Evolutionary conservation across 257 asterid genomes (phyloP).

Genomic region (Linderniella brevidens): DNA sequence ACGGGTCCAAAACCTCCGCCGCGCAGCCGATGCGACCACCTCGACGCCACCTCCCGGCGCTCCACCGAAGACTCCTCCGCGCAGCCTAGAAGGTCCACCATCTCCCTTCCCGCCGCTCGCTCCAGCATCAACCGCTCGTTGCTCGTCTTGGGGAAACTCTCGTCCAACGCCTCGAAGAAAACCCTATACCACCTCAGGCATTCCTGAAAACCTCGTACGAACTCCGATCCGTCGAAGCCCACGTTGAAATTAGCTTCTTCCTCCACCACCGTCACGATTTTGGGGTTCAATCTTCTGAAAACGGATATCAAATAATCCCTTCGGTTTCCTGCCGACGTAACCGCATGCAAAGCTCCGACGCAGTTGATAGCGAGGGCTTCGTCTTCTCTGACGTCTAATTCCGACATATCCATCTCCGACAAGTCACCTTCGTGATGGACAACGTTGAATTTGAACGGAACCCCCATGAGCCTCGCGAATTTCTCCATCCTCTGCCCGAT

Average conservation of each 20-base stretch:
- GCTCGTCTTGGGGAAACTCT: constrained; percentile 48
- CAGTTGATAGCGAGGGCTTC: constrained; percentile 75
- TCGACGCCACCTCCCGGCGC: constrained; percentile 65
- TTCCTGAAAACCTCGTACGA: constrained; percentile 53
- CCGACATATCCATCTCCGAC: constrained; percentile 40
- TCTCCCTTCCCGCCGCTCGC: constrained; percentile 70
- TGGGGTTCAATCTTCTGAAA: constrained; percentile 46
- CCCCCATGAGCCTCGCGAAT: constrained; percentile 93
- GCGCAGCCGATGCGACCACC: constrained; percentile 68
- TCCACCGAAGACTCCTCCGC: constrained; percentile 51
- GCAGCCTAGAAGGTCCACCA: constrained; percentile 75
- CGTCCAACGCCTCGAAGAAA: constrained; percentile 79
- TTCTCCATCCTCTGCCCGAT: constrained; percentile 79
- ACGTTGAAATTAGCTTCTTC: constrained; percentile 86
- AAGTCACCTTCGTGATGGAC: constrained; percentile 65
- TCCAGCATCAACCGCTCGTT: constrained; percentile 89
- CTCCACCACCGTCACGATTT: constrained; percentile 62
- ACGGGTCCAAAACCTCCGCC: constrained; percentile 41
- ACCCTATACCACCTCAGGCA: constrained; percentile 88
- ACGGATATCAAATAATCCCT: constrained; percentile 41
- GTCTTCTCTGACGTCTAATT: constrained; percentile 42
- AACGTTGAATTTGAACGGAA: constrained; percentile 55
- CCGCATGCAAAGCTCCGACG: constrained; percentile 56
- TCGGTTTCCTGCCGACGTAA: constrained; percentile 22
- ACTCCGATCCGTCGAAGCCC: constrained; percentile 46